Percentiles rank a stretch among this genome's conserved stretches.
Conservation (phyloP, 495 filamentous ascomycete species). For the Sporormia fimetaria region DNA sequence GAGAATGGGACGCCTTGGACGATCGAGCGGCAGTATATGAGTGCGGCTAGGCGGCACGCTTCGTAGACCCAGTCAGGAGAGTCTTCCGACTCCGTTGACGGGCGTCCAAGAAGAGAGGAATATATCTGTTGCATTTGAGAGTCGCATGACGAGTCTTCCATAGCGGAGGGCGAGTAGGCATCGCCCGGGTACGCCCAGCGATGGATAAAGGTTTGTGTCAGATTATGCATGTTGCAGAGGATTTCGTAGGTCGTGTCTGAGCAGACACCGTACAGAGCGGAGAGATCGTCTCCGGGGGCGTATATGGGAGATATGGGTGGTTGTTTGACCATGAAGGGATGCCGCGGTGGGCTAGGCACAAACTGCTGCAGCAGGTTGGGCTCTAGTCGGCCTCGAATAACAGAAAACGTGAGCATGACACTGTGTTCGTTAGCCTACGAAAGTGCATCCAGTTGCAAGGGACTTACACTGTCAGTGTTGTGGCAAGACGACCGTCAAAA, state of each 20-base stretch:
- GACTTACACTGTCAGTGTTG: conserved; percentile 19
- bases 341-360: conserved; percentile 9
- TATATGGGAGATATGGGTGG: conserved; percentile 17
- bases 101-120: conserved; percentile 5
- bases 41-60: conserved; percentile 15
- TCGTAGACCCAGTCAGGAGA: conserved; percentile 22
- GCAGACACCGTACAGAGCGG: conserved; percentile 9
- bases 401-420: conserved; percentile 11
- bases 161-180: background rate
- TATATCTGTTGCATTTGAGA: conserved; percentile 19
- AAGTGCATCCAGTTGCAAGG: background rate
- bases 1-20: conserved; percentile 17
- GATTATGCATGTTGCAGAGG: conserved; percentile 18
- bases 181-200: conserved; percentile 14
- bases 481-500: conserved; percentile 7
- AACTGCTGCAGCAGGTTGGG: conserved; percentile 17
- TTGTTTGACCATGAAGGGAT: background rate
- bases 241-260: conserved; percentile 15
- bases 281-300: conserved; percentile 10
- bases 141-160: conserved; percentile 11
- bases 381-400: conserved; percentile 13
- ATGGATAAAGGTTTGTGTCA: conserved; percentile 14
- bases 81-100: conserved; percentile 3
- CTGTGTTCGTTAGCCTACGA: background rate
- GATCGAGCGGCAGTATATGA: conserved; percentile 23